Percentiles rank a stretch among this genome's conserved stretches.
These are phyloP conservation scores for Cyclotella cryptica DNA, from an alignment of 108 stramenopile species.

Conservation along the genomic window DNA sequence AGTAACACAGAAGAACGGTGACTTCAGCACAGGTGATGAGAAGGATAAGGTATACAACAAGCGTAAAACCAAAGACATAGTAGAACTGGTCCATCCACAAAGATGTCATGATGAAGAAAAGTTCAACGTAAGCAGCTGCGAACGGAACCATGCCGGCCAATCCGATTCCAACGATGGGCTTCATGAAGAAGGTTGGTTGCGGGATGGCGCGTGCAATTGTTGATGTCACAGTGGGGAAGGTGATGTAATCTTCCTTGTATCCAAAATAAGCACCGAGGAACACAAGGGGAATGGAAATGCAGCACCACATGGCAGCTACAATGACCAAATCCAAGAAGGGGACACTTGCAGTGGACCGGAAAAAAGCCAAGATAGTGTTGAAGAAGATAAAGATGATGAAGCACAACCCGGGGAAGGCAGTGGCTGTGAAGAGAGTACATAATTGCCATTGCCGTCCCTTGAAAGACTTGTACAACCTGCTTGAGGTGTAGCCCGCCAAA, in stretches of 20 bases:
- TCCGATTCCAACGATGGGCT: slow-evolving; percentile 78
- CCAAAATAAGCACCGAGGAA: slow-evolving; percentile 99
- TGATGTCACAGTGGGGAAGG: slow-evolving; percentile 89
- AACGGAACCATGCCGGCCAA: slow-evolving; percentile 96
- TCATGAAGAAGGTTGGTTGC: slow-evolving; percentile 80
- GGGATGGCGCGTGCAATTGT: slow-evolving; percentile 95
- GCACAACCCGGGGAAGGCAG: slow-evolving; percentile 89
- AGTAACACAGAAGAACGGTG: slow-evolving; percentile 96
- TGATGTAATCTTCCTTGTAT: slow-evolving; percentile 91
- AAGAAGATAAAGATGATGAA: slow-evolving; percentile 88
- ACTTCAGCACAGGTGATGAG: slow-evolving; percentile 96
- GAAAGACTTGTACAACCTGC: slow-evolving; percentile 95
- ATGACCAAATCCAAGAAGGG: slow-evolving; percentile 93
- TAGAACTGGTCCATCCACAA: slow-evolving; percentile 99
- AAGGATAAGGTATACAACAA: slow-evolving; percentile 95
- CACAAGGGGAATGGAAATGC: slow-evolving; percentile 95
- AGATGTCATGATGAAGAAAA: slow-evolving; percentile 98
- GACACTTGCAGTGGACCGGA: slow-evolving; percentile 91
- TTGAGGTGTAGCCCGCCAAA: slow-evolving; percentile 88
- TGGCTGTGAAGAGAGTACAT: slow-evolving; percentile 93
- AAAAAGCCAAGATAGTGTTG: slow-evolving; percentile 90
- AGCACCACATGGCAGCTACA: slow-evolving; percentile 98
- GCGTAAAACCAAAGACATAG: slow-evolving; percentile 98
- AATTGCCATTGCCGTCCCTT: slow-evolving; percentile 94
- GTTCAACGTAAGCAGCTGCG: slow-evolving; percentile 97